Base-by-base conservation (phyloP, 331 rosid genomes). In the Prunus yedoensis region DNA sequence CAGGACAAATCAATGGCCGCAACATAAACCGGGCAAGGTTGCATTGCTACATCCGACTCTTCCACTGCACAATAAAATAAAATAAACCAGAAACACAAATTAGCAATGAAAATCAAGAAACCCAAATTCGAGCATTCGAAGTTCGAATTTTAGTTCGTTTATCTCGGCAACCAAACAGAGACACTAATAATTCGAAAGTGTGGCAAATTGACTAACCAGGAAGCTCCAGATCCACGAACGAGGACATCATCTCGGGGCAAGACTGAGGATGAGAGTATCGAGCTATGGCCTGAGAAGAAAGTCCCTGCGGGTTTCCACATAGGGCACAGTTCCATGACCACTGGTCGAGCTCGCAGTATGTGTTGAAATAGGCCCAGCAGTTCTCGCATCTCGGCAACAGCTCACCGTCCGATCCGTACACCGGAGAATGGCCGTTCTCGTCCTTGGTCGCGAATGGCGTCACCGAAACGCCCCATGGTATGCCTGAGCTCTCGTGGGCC, bases 1-100 rank as follows among this genome's bases (percentile, higher is more conserved):
- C 99, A 86, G 63, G 96, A 87, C 88, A 94, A 86, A 86, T 94
- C 99, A 81, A 94, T 86, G 20, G 96, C 97, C 15, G 97, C 99
- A 85, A 94, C 99, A 76, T 92, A 92, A n/a, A 94, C 97, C 12
- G 97, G 99, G 62, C 88, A 79, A 10, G 97, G 89, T 73, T 84
- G 97, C 87, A 89, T 70, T 56, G 81, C 82, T 52, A 85, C 89
- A 28, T 74, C 93, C 0, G 86, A 56, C 63, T 79, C 86, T 68
- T 86, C 96, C 20, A 32, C 97, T 90, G 74, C 64, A 74, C 76
- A 73, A 60, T 57, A 23, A 23, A 23, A 66, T 59, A 73, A 6
- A 66, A 5, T 21, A 32, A 16, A 28, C 20, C 9, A 6, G 3
- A 28, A 53, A 17, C 2, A 10, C 18, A 9, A 43, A 16, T 51